phyloP scores from a whole-genome alignment of 208 protist genomes.

The Wallacemonas sp. region DNA sequence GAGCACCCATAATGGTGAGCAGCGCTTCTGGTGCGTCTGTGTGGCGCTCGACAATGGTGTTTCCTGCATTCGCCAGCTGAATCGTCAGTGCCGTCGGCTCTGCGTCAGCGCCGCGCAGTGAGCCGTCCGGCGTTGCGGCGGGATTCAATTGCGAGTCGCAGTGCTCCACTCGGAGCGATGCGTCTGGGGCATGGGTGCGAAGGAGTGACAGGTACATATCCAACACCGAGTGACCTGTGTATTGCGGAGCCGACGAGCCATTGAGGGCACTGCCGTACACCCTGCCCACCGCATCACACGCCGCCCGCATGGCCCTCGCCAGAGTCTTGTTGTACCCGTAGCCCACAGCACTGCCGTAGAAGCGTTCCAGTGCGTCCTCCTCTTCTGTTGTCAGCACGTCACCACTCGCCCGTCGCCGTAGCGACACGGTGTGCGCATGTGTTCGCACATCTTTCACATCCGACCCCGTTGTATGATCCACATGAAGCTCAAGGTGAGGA shows the following conservation, averaged over 20 bases:
- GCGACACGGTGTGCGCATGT: constrained; percentile 53
- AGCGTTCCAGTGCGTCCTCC: constrained; percentile 30
- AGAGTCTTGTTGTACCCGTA: constrained; percentile 21
- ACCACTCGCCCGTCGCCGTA: constrained; percentile 13
- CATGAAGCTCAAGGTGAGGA: constrained; percentile 42
- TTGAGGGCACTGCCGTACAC: not conserved
- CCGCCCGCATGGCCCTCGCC: constrained; percentile 45
- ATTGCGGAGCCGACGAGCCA: not conserved
- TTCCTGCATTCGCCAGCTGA: too few relatives aligned
- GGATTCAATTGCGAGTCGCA: too few relatives aligned
- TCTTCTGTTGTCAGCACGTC: constrained; percentile 22
- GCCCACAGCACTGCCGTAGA: constrained; percentile 65
- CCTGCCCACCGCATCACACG: constrained; percentile 33
- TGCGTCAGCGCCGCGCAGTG: too few relatives aligned
- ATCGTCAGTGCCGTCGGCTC: too few relatives aligned
- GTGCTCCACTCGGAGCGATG: not conserved
- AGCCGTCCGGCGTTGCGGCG: too few relatives aligned
- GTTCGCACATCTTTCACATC: constrained; percentile 63
- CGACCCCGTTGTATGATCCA: constrained; percentile 56
- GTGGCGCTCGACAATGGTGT: too few relatives aligned
- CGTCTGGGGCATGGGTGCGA: not conserved
- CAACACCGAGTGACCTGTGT: not conserved
- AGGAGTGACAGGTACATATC: not conserved
- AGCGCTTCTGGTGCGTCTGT: too few relatives aligned
- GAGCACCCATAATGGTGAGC: too few relatives aligned